Conservation (phyloP, 495 filamentous ascomycete genomes). For the Penicillium antarcticum region DNA sequence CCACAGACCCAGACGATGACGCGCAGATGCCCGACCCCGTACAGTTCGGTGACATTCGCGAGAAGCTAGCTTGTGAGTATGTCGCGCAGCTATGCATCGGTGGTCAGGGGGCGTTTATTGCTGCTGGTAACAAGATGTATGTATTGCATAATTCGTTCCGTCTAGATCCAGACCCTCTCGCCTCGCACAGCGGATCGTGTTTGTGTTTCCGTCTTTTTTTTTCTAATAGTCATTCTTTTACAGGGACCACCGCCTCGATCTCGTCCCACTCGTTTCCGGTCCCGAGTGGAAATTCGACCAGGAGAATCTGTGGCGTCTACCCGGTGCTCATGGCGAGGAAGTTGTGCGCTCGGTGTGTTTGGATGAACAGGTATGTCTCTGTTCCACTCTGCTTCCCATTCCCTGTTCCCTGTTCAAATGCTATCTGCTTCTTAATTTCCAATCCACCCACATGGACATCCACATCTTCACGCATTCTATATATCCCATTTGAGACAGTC, state of each 20-base stretch:
- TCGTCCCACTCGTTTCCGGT: constrained; percentile 59
- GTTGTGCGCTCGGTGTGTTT: constrained; percentile 77
- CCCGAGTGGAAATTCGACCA: constrained; percentile 60
- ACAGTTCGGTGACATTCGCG: constrained; percentile 74
- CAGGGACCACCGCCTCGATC: constrained; percentile 62
- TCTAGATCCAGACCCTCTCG: not conserved
- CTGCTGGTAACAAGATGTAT: constrained; percentile 43
- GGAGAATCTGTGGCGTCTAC: constrained; percentile 60
- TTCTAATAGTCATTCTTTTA: constrained; percentile 1
- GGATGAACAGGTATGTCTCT: constrained; percentile 56
- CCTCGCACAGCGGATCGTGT: not conserved
- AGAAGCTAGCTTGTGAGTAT: constrained; percentile 74
- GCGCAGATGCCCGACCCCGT: constrained; percentile 47
- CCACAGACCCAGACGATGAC: constrained; percentile 55
- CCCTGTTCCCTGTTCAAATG: too few relatives aligned
- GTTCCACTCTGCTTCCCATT: not conserved
- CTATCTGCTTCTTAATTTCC: too few relatives aligned
- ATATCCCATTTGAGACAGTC: too few relatives aligned
- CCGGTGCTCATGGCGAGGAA: constrained; percentile 79
- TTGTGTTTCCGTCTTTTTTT: not conserved
- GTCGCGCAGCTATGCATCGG: constrained; percentile 66
- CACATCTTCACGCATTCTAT: too few relatives aligned
- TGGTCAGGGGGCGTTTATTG: constrained; percentile 43
- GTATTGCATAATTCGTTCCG: constrained; percentile 6
- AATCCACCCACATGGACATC: too few relatives aligned